A percentile compares a stretch with the other conserved stretches of the same genome.
phyloP scores from a whole-genome alignment of 2,329 filamentous ascomycete species.

The Ophiostoma fasciatum region DNA sequence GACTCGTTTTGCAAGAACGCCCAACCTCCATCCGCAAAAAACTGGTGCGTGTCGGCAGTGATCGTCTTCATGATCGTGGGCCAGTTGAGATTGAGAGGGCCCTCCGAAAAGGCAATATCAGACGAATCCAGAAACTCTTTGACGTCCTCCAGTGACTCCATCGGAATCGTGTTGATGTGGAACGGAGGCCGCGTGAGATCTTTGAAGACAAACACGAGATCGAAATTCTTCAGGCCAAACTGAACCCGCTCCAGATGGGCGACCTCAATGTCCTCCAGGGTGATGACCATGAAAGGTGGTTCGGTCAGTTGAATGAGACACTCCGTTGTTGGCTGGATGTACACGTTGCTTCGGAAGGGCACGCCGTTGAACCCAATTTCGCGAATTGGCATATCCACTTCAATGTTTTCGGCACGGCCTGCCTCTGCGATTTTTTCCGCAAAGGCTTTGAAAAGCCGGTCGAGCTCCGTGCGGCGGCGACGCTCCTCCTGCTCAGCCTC shows the following conservation, averaged over 20 bases:
- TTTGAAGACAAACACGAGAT: conserved; percentile 96
- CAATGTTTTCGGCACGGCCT: conserved; percentile 75
- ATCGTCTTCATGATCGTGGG: conserved; percentile 99
- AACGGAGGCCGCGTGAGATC: conserved; percentile 83
- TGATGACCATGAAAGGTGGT: conserved; percentile 90
- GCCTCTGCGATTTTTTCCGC: conserved; percentile 96
- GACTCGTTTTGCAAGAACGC: conserved; percentile 78
- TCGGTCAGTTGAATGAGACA: conserved; percentile 94
- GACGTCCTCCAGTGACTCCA: conserved; percentile 85
- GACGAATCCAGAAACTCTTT: conserved; percentile 97
- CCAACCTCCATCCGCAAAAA: conserved; percentile 94
- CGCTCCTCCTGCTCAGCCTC: conserved; percentile 97
- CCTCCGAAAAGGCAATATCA: conserved; percentile 87
- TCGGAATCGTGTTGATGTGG: conserved; percentile 96
- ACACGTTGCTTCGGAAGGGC: conserved; percentile 86
- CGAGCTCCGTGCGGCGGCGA: conserved; percentile 75
- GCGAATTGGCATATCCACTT: conserved; percentile 92
- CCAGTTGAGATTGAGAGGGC: conserved; percentile 96
- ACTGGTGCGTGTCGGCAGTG: conserved; percentile 79
- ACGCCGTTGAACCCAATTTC: conserved; percentile 96
- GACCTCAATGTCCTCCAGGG: conserved; percentile 88
- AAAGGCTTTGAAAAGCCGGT: conserved; percentile 90
- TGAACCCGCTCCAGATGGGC: conserved; percentile 91
- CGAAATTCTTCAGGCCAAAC: conserved; percentile 97
- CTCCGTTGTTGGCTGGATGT: conserved; percentile 91